Evolutionary conservation across 192 early-diverging fungal genomes (phyloP), one percentile per base, ranked within the genome.

Genomic region (Jimgerdemannia lactiflua): DNA sequence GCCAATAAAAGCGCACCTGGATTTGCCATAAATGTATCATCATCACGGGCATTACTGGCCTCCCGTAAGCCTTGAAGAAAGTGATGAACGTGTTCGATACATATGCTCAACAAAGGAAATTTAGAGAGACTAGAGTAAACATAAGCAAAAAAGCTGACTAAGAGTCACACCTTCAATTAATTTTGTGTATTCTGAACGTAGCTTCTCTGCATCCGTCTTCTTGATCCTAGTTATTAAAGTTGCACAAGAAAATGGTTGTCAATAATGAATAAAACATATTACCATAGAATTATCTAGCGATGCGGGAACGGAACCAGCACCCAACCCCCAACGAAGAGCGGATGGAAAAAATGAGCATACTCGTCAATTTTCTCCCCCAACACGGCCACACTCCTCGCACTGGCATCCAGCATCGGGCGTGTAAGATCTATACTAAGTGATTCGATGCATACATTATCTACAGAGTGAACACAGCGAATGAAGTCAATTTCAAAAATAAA

Each of bases 381-480:
- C 71, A 85, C 78, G 19, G 86, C 79, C 10, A 98, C 84, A 80
- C 94, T 95, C 72, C 91, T 86, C 7, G 96, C 90, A 79, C 96
- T 94, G 3, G 94, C 89, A 74, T 99, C 96, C 72, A 99, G 84
- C 69, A 94, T 95, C 6, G 95, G 92, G 63, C 95, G 85, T 39
- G 92, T 96, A 43, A 99, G 86, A 80, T 99, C 97, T 72, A 99
- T 91, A 75, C 95, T 97, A 70, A 99, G 79, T 9, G 97, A 94
- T 72, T 99, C 98, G 49, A 98, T 98, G 83, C 98, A 99, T 17
- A 98, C 97, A 85, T 97, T 99, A 88, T 99, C 94, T 95, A 72
- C 1, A 14, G 10, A 39, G 9, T n/a, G n/a, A n/a, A n/a, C n/a
- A n/a, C n/a, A n/a, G n/a, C n/a, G n/a, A n/a, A n/a, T n/a, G n/a